Base-by-base conservation (phyloP, 805 yeast genomes). In the Candida rishiriensis region DNA sequence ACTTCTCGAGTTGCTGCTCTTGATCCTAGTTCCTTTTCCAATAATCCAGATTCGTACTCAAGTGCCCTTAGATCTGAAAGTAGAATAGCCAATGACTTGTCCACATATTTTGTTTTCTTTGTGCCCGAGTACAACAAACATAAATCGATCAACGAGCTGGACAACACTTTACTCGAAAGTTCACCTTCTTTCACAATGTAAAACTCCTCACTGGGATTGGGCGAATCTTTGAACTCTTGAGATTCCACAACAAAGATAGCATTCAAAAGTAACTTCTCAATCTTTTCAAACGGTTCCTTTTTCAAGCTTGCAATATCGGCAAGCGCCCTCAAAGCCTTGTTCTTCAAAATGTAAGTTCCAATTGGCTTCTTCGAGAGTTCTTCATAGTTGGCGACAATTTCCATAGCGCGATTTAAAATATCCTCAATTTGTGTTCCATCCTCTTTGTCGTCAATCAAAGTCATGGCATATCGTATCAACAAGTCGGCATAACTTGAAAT, bases 401-500 rank as follows among this genome's bases (percentile, higher is more conserved):
- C 61, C 10, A 69, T 48, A 0, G 69, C 61, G 29, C 56, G 56
- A 11, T 53, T 48, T 9, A 70, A 50, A 18, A 61, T 51, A 15
- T 53, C 48, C 17, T 56, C 50, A 3, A 54, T 58, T 12, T 63
- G 54, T 5, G 56, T 54, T 5, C 54, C 55, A 26, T 29, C 52
- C n/a, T n/a, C 29, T 35, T 35, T 17, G 14, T 35, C 39, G 18
- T 51, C 53, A 1, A 61, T 62, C 5, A 66, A 56, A 1, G 70
- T 61, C 21, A 70, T 36, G 0, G 73, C 72, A 49, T 63, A 61
- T 50, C 77, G 59, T 8, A 69, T 41, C 5, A 72, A 50, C 10
- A 73, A 50, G 52, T 73, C 75, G 43, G 60, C 54, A 40, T 65
- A 65, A 28, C 58, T 55, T 3, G 62, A 50, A 13, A 71, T 41